These are phyloP conservation scores for Vaccinium macrocarpon DNA, from an alignment of 148 eudicot genomes.

Conservation along the genomic window DNA sequence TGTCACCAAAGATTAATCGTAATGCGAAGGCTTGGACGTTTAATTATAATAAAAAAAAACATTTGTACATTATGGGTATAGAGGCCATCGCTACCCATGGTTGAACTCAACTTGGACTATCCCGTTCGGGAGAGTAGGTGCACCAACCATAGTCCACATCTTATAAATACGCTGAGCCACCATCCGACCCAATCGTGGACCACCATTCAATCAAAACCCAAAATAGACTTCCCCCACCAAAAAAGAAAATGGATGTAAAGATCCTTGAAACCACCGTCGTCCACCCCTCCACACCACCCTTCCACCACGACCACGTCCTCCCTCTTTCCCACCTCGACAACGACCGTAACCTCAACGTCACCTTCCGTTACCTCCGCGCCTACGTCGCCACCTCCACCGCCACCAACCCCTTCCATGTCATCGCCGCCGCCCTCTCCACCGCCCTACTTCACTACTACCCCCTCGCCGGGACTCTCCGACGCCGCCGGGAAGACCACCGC, in stretches of 20 bases:
- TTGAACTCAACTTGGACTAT: not conserved
- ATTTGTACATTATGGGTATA: no score
- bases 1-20: no score
- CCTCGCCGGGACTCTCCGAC: conserved; percentile 40
- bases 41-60: no score
- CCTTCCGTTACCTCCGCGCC: conserved; percentile 64
- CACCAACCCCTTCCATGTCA: conserved; percentile 40
- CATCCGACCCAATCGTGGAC: not conserved
- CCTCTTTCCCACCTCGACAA: conserved; percentile 72
- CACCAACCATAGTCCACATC: not conserved
- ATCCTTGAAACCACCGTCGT: conserved; percentile 28
- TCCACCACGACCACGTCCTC: conserved; percentile 40
- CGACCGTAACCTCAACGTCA: conserved; percentile 59
- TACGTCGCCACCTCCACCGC: conserved; percentile 20
- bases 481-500: conserved; percentile 22
- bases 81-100: no score
- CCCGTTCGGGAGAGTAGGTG: not conserved
- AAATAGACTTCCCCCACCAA: not conserved
- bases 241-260: conserved; percentile 23
- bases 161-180: not conserved
- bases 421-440: conserved; percentile 46
- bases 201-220: not conserved
- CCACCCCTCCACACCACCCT: conserved; percentile 39
- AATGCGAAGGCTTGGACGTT: no score
- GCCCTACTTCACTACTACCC: conserved; percentile 54